These are phyloP conservation scores for Acanthamoeba quina DNA, from an alignment of 208 protist genomes.

Conservation along the genomic window DNA sequence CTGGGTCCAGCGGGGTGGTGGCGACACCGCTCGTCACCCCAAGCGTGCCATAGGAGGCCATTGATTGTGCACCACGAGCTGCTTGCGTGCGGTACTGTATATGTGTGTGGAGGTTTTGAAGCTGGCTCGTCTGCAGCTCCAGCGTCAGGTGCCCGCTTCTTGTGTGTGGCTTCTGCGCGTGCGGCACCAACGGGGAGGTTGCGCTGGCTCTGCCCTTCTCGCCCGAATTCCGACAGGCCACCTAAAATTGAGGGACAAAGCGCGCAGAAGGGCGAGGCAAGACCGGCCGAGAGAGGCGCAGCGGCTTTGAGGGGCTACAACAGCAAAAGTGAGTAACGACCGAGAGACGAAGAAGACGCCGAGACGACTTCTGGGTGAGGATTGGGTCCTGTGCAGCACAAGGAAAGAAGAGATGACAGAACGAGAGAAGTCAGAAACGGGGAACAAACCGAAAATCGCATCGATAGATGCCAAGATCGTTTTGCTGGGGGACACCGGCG, in stretches of 20 bases:
- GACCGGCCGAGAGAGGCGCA: no score
- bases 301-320: not conserved
- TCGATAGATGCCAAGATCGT: slow-evolving; percentile 78
- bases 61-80: not conserved
- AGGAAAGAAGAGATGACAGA: not conserved
- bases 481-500: slow-evolving; percentile 77
- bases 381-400: not conserved
- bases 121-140: not conserved
- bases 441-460: slow-evolving; percentile 38
- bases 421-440: slow-evolving; percentile 51
- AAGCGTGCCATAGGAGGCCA: slow-evolving; percentile 8
- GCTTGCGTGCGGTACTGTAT: not conserved
- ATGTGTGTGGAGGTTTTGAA: not conserved
- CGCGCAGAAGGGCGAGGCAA: no score
- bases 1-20: not conserved
- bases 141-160: no score
- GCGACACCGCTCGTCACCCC: not conserved
- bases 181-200: not conserved
- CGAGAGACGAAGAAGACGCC: not conserved
- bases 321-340: no score
- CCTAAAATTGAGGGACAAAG: no score
- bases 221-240: no score
- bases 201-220: not conserved
- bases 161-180: no score
- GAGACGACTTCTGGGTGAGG: not conserved